Conservation (phyloP, 306 rosid species). For the Canavalia gladiata region DNA sequence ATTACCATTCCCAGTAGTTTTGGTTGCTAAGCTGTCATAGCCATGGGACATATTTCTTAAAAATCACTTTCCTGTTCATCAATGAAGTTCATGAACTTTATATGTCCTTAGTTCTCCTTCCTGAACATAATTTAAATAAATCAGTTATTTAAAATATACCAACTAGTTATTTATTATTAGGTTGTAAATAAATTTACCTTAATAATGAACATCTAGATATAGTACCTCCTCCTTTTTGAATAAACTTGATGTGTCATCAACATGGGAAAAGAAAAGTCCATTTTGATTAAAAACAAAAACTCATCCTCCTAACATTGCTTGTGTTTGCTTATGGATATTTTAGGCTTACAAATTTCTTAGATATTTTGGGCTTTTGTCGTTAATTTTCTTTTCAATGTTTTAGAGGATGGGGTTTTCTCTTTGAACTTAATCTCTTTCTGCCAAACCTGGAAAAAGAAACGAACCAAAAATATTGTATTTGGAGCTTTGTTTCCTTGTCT, state of each 20-base stretch:
- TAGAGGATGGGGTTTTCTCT: background rate
- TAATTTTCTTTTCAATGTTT: constrained; percentile 17
- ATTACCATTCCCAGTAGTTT: constrained; percentile 41
- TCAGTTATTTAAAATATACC: constrained; percentile 26
- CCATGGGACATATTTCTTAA: constrained; percentile 32
- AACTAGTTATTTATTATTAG: constrained; percentile 27
- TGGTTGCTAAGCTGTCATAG: constrained; percentile 44
- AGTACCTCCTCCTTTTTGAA: constrained; percentile 1
- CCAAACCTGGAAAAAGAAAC: background rate
- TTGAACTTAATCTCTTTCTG: constrained; percentile 21
- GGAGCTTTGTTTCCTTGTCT: background rate
- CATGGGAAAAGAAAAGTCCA: constrained; percentile 5
- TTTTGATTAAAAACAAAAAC: constrained; percentile 1
- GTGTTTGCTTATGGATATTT: constrained; percentile 3
- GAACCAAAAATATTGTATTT: constrained; percentile 8
- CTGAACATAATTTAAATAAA: constrained; percentile 23
- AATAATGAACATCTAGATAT: constrained; percentile 36
- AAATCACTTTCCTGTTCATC: constrained; percentile 33
- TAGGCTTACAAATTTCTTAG: constrained; percentile 20
- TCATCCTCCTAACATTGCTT: background rate
- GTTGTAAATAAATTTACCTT: constrained; percentile 18
- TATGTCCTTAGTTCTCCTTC: constrained; percentile 34
- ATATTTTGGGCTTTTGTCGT: constrained; percentile 15
- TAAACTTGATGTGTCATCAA: constrained; percentile 1
- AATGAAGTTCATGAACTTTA: constrained; percentile 35